Percentiles rank a stretch among this genome's conserved stretches.
Conservation (phyloP, 1,284 basidiomycete species). For the Fomitopsis palustris region DNA sequence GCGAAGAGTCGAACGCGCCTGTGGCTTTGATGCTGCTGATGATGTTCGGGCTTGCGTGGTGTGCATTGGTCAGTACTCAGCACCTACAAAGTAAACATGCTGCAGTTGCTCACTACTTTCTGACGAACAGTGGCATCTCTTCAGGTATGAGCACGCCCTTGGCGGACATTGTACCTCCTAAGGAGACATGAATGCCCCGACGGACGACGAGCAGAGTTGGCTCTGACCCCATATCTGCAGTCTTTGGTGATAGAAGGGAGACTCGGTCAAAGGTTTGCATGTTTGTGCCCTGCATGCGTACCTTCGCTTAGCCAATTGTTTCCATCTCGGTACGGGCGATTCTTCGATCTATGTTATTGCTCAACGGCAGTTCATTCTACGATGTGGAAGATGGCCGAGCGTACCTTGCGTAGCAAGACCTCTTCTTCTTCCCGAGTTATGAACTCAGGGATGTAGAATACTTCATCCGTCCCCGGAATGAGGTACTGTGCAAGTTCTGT, state of each 20-base stretch:
- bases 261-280: background rate
- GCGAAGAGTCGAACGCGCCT: slow-evolving; percentile 56
- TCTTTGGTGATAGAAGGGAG: slow-evolving; percentile 33
- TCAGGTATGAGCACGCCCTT: slow-evolving; percentile 62
- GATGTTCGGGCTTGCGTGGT: slow-evolving; percentile 65
- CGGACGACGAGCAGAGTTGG: background rate
- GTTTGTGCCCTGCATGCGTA: slow-evolving; percentile 26
- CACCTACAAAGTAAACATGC: slow-evolving; percentile 1
- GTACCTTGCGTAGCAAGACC: slow-evolving; percentile 73
- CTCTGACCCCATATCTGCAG: slow-evolving; percentile 74
- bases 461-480: slow-evolving; percentile 36
- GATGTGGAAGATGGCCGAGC: too few species aligned
- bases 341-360: slow-evolving; percentile 74
- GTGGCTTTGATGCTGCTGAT: slow-evolving; percentile 63
- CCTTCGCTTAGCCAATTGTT: slow-evolving; percentile 78
- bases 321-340: slow-evolving; percentile 84
- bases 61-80: background rate
- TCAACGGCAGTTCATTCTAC: too few species aligned
- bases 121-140: slow-evolving; percentile 63
- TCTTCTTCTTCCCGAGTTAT: slow-evolving; percentile 77
- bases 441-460: slow-evolving; percentile 79
- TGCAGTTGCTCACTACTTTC: slow-evolving; percentile 43
- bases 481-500: slow-evolving; percentile 26
- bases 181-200: background rate
- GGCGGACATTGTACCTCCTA: slow-evolving; percentile 66